Conservation (phyloP, 2,329 filamentous ascomycete genomes). For the Penicillium digitatum region DNA sequence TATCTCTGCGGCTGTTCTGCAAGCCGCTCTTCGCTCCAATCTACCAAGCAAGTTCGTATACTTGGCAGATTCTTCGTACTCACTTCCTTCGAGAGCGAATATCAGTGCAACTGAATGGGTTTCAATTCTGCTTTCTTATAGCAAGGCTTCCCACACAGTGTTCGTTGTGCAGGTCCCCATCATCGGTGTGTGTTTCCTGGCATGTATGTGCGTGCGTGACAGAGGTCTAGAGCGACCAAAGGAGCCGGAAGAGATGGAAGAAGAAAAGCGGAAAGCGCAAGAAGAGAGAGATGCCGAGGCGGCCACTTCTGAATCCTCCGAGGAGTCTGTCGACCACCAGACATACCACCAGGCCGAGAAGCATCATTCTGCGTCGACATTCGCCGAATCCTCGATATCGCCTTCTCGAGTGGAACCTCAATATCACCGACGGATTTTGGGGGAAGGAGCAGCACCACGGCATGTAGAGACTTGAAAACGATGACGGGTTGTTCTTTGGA, state of each 20-base stretch:
- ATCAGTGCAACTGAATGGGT: conserved; percentile 36
- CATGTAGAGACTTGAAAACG: neutral
- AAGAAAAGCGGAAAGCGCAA: conserved; percentile 29
- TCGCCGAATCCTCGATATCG: conserved; percentile 14
- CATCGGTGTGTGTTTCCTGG: conserved; percentile 49
- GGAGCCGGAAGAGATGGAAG: conserved; percentile 29
- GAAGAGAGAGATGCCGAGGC: conserved; percentile 22
- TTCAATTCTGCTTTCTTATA: conserved; percentile 50
- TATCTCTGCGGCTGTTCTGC: conserved; percentile 52
- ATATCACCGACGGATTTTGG: neutral
- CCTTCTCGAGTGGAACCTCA: conserved; percentile 9
- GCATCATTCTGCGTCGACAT: conserved; percentile 13
- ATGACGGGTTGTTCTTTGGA: neutral
- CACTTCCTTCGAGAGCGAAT: conserved; percentile 27
- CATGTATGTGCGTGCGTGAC: conserved; percentile 52
- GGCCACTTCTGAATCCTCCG: neutral
- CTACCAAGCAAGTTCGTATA: conserved; percentile 39
- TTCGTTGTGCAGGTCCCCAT: conserved; percentile 57
- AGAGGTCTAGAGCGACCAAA: conserved; percentile 44
- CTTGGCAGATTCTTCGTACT: conserved; percentile 42
- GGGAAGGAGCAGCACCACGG: neutral
- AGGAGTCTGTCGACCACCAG: conserved; percentile 2
- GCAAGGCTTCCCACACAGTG: conserved; percentile 52
- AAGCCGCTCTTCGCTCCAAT: conserved; percentile 36
- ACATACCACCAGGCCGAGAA: conserved; percentile 8